These are phyloP conservation scores for Coemansia sp. DNA, from an alignment of 192 early-diverging fungal species.

Conservation along the genomic window DNA sequence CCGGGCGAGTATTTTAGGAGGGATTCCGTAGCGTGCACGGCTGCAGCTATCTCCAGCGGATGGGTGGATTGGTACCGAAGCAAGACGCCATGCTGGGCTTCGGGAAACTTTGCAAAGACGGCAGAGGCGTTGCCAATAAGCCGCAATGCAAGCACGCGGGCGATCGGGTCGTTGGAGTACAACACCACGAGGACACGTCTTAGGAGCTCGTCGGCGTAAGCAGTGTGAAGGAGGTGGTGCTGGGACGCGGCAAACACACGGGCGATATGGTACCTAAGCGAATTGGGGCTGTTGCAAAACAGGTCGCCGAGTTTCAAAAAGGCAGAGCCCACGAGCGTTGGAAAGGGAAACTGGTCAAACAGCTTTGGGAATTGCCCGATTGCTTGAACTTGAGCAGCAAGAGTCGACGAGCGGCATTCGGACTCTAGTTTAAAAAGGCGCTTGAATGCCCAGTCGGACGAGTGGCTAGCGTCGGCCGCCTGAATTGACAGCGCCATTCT, in stretches of 20 bases:
- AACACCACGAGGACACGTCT: conserved; percentile 51
- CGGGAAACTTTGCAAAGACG: conserved; percentile 46
- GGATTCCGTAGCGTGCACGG: conserved; percentile 46
- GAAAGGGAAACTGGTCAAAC: conserved; percentile 55
- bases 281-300: conserved; percentile 46
- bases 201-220: conserved; percentile 49
- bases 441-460: conserved; percentile 54
- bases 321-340: conserved; percentile 50
- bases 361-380: conserved; percentile 52
- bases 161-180: conserved; percentile 54
- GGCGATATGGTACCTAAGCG: conserved; percentile 52
- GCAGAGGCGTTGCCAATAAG: conserved; percentile 50
- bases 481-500: conserved; percentile 12
- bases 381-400: conserved; percentile 47
- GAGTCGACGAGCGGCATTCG: conserved; percentile 36
- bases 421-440: conserved; percentile 54
- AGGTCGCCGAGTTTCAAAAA: conserved; percentile 56
- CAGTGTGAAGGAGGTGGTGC: conserved; percentile 42
- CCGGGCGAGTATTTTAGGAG: conserved; percentile 48
- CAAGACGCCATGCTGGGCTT: conserved; percentile 55
- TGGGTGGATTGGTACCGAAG: conserved; percentile 48
- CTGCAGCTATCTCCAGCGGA: conserved; percentile 51
- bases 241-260: conserved; percentile 44
- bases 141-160: conserved; percentile 50
- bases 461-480: conserved; percentile 11